Evolutionary conservation across 2,329 filamentous ascomycete genomes (phyloP).

Genomic region (Purpureocillium lavendulum): DNA sequence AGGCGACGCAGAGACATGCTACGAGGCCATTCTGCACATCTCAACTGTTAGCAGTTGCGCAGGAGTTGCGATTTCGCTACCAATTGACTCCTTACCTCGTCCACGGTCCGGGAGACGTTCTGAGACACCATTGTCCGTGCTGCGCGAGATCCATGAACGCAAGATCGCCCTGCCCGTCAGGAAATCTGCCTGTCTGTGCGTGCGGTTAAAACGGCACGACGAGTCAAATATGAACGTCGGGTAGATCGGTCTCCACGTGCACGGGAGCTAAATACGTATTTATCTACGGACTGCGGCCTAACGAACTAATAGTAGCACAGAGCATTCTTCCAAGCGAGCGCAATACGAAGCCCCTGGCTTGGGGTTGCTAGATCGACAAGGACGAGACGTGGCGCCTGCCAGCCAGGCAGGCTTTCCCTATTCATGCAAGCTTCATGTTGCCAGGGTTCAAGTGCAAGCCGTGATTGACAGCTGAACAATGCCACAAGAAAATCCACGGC

Average conservation of each 20-base stretch:
- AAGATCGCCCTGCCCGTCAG: no score
- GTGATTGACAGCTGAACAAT: no score
- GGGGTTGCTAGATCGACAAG: background rate
- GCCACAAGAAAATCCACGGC: no score
- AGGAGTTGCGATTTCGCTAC: no score
- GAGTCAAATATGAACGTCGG: background rate
- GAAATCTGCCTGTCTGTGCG: no score
- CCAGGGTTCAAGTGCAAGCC: no score
- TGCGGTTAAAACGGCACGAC: no score
- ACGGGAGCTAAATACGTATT: background rate
- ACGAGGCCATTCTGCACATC: slow-evolving; percentile 4
- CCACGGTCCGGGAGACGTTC: slow-evolving; percentile 5
- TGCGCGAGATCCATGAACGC: background rate
- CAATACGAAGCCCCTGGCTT: background rate
- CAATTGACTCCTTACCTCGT: slow-evolving; percentile 9
- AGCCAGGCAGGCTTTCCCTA: background rate
- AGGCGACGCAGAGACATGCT: slow-evolving; percentile 7
- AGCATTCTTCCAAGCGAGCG: background rate
- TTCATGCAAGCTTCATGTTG: background rate
- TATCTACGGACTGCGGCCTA: no score
- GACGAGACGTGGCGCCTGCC: background rate
- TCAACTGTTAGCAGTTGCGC: no score
- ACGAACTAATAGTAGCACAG: no score
- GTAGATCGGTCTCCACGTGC: background rate
- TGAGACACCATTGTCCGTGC: slow-evolving; percentile 7